Conservation (phyloP, 2,329 filamentous ascomycete genomes). For the Colletotrichum higginsianum region DNA sequence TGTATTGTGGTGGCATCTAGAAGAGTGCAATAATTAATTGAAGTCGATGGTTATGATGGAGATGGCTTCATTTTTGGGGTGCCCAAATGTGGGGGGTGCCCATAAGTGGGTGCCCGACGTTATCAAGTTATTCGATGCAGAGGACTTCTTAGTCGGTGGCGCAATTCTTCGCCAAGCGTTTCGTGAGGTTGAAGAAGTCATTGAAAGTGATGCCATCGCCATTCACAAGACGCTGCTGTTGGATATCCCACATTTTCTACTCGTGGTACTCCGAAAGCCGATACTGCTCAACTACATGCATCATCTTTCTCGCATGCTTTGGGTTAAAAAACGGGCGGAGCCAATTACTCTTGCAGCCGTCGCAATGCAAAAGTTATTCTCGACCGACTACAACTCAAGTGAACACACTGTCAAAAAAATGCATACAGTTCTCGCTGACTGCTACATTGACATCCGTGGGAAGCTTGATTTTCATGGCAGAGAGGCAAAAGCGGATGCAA, state of each 20-base stretch:
- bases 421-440: not conserved
- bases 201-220: not conserved
- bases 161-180: not conserved
- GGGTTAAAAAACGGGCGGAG: not conserved
- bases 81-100: too few relatives aligned
- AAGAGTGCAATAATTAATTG: too few relatives aligned
- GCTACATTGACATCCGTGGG: not conserved
- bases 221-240: not conserved
- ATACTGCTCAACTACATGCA: not conserved
- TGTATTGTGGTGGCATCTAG: too few relatives aligned
- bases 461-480: too few relatives aligned
- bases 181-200: not conserved
- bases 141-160: not conserved
- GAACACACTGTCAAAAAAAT: too few relatives aligned
- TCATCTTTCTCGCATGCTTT: not conserved
- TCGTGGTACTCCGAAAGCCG: rapidly evolving
- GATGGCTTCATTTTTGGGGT: too few relatives aligned
- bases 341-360: not conserved
- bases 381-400: not conserved
- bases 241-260: not conserved
- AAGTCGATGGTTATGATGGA: too few relatives aligned
- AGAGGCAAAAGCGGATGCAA: too few relatives aligned
- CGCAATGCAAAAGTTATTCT: not conserved
- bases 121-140: rapidly evolving
- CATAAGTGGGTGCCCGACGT: too few relatives aligned